These are phyloP conservation scores for Epichloe festucae DNA, from an alignment of 2,329 filamentous ascomycete species.

Conservation along the genomic window DNA sequence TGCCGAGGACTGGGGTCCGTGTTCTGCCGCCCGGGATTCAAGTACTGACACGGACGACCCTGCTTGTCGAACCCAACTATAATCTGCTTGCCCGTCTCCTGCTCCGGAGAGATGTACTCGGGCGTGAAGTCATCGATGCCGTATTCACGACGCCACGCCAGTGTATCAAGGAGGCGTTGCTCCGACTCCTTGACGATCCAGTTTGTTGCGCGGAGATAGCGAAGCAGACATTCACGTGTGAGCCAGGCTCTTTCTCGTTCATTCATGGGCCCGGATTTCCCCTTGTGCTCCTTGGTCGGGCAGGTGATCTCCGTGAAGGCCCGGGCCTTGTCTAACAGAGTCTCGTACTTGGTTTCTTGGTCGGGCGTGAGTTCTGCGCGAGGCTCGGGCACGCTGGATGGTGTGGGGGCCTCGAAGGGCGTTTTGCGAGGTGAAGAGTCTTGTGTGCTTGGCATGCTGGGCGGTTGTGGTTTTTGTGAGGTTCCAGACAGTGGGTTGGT, in stretches of 20 bases:
- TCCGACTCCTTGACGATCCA: conserved; percentile 68
- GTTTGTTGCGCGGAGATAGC: conserved; percentile 87
- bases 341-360: conserved; percentile 69
- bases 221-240: conserved; percentile 79
- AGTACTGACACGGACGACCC: conserved; percentile 77
- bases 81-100: conserved; percentile 93
- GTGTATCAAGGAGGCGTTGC: conserved; percentile 65
- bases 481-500: background rate
- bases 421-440: conserved; percentile 26
- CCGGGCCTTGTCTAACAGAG: conserved; percentile 57
- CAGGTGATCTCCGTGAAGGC: conserved; percentile 52
- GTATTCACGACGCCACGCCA: conserved; percentile 85
- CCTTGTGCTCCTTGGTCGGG: conserved; percentile 36
- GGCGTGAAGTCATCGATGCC: conserved; percentile 65
- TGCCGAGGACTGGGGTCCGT: conserved; percentile 76
- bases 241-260: conserved; percentile 81
- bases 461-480: background rate
- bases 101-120: conserved; percentile 85
- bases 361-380: conserved; percentile 55
- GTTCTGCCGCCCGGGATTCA: conserved; percentile 85
- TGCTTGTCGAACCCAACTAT: conserved; percentile 78
- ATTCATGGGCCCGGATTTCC: conserved; percentile 50
- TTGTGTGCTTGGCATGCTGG: background rate
- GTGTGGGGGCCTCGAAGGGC: conserved; percentile 44
- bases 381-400: conserved; percentile 43